These are phyloP conservation scores for Nemania sp. DNA, from an alignment of 2,329 filamentous ascomycete genomes.

Conservation along the genomic window DNA sequence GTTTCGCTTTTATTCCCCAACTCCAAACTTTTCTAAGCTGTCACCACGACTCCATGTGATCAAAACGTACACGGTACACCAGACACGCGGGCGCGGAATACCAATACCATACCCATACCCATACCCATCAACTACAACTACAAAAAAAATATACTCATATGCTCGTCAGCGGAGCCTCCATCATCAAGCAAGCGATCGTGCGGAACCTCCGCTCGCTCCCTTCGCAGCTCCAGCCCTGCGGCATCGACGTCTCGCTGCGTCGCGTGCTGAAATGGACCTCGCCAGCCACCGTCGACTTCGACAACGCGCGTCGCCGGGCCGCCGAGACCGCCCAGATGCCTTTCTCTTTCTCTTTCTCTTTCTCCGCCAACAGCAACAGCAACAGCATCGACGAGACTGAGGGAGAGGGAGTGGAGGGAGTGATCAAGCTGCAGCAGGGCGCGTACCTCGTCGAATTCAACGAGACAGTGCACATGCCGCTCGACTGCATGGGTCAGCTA, in stretches of 20 bases:
- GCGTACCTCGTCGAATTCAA: conserved; percentile 10
- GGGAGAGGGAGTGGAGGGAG: too few relatives aligned
- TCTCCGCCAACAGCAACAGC: too few relatives aligned
- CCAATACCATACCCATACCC: too few relatives aligned
- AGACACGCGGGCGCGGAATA: too few relatives aligned
- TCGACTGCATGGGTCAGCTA: conserved; percentile 4
- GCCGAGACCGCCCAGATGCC: not conserved
- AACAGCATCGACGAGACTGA: not conserved
- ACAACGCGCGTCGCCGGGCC: not conserved
- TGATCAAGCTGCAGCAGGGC: not conserved
- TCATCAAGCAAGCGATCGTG: conserved; percentile 1
- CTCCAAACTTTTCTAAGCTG: too few relatives aligned
- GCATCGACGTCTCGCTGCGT: conserved; percentile 6
- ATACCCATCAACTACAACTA: too few relatives aligned
- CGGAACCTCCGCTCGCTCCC: not conserved
- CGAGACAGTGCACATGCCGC: conserved; percentile 2
- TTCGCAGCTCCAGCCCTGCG: conserved; percentile 7
- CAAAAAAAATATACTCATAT: too few relatives aligned
- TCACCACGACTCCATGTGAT: too few relatives aligned
- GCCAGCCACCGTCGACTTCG: conserved; percentile 4
- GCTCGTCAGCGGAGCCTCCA: not conserved
- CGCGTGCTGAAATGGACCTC: conserved; percentile 4
- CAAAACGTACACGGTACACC: too few relatives aligned
- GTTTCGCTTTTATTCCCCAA: too few relatives aligned
- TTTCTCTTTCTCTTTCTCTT: too few relatives aligned